Evolutionary conservation across 2,329 filamentous ascomycete species (phyloP), one percentile per base, ranked within the genome.

Genomic region (Aspergillus japonicus): DNA sequence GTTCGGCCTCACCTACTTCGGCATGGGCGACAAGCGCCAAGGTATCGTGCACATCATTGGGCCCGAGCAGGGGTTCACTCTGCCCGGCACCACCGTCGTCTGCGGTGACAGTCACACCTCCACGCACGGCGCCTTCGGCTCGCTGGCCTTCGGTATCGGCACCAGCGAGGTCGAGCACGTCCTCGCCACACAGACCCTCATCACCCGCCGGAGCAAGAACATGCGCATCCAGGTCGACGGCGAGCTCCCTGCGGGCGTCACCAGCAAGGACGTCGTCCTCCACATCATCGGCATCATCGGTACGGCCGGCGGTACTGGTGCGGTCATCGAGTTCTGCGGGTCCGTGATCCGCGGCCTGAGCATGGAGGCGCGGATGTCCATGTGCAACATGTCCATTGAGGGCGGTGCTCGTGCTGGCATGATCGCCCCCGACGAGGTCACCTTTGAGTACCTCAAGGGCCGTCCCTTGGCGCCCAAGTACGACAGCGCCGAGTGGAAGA

Each of bases 361-460:
- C 78, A 96, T 99, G 86, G 95, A 98, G 79, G 95, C 94, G 48
- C 88, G 95, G 68, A 98, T 99, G 95, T 97, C 93, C 64, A 96
- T 99, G 75, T 98, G 95, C 83, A 99, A 99, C 82, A 98, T 98
- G 95, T 92, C 93, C 14, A 97, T 98, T 68, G 95, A 99, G 82
- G 95, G 85, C 68, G 95, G 95, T 78, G 95, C 95, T 51, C 86
- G 95, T 79, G 94, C 94, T 62, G 95, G 95, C 67, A 96, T 99
- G 92, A 89, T 99, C 61, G 95, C 95, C 10, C 95, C 95, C 5
- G 95, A 99, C 72, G 89, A 97, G 73, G 90, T 83, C 60, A 98
- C 95, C 29, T 96, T 96, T 69, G 91, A 96, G 67, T 99, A 98
- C 75, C 89, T 99, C 71, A 95, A 95, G 82, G 91, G 89, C 69